Percentiles rank a stretch among this genome's conserved stretches.
Conservation (phyloP, 805 yeast genomes). For the Candida ponderosae region DNA sequence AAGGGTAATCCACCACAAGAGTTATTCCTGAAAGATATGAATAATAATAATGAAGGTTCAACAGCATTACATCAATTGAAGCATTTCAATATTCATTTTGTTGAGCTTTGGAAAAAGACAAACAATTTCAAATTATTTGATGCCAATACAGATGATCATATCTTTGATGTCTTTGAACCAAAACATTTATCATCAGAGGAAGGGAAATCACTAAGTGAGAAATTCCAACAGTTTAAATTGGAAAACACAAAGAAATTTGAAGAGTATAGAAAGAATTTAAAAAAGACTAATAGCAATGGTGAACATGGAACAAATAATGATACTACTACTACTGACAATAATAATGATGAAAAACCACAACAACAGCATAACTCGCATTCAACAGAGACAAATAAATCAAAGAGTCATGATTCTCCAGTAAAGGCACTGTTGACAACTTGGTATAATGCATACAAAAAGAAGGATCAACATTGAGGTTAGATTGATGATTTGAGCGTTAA, state of each 20-base stretch:
- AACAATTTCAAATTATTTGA: constrained; percentile 49
- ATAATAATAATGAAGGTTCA: constrained; percentile 12
- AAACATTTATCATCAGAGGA: constrained; percentile 24
- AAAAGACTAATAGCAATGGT: constrained; percentile 3
- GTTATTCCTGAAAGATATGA: constrained; percentile 19
- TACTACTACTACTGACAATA: constrained; percentile 2
- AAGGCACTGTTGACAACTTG: constrained; percentile 17
- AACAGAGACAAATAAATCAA: background rate
- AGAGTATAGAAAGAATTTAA: constrained; percentile 9
- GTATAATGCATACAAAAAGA: constrained; percentile 4
- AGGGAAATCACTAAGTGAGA: constrained; percentile 13
- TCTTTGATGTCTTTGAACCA: constrained; percentile 56
- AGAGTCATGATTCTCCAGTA: constrained; percentile 1
- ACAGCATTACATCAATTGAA: constrained; percentile 21
- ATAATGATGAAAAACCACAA: background rate
- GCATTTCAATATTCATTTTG: constrained; percentile 38
- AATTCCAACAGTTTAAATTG: constrained; percentile 23
- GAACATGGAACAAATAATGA: background rate
- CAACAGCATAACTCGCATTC: background rate
- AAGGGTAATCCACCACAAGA: constrained; percentile 28
- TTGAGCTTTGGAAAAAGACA: constrained; percentile 46
- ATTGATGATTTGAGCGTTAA: too few species aligned
- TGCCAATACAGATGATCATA: constrained; percentile 54
- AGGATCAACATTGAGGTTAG: too few species aligned
- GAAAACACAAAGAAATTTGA: constrained; percentile 20